These are phyloP conservation scores for Ustilago tritici DNA, from an alignment of 1,284 basidiomycete species.

Conservation along the genomic window DNA sequence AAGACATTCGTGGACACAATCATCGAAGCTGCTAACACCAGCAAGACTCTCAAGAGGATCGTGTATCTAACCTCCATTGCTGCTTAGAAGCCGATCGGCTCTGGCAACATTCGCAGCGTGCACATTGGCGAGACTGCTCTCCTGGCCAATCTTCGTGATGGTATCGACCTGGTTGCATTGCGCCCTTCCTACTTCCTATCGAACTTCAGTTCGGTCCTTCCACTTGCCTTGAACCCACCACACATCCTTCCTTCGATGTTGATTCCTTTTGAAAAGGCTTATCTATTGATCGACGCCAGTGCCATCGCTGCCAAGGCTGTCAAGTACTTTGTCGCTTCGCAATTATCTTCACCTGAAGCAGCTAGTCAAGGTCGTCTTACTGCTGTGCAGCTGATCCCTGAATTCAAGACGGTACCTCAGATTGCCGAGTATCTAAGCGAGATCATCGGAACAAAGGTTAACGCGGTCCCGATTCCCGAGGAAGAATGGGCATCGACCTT, in stretches of 20 bases:
- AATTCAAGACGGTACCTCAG: slow-evolving; percentile 23
- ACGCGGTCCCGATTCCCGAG: slow-evolving; percentile 24
- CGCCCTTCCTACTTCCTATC: slow-evolving; percentile 21
- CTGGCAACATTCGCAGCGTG: slow-evolving; percentile 19
- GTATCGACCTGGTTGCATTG: slow-evolving; percentile 16
- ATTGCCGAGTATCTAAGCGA: slow-evolving; percentile 22
- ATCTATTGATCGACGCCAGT: slow-evolving; percentile 7
- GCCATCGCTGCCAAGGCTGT: slow-evolving; percentile 26
- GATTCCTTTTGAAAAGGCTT: slow-evolving; percentile 24
- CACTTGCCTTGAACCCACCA: slow-evolving; percentile 24
- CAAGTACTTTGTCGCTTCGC: slow-evolving; percentile 25
- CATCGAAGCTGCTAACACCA: slow-evolving; percentile 25
- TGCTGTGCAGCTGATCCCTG: slow-evolving; percentile 21
- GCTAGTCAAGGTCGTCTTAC: slow-evolving; percentile 15
- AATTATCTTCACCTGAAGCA: not conserved
- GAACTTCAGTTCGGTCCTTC: slow-evolving; percentile 22
- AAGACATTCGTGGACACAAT: slow-evolving; percentile 14
- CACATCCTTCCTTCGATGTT: slow-evolving; percentile 32
- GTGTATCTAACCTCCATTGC: slow-evolving; percentile 37
- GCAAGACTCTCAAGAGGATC: slow-evolving; percentile 20
- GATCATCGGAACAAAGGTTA: slow-evolving; percentile 15
- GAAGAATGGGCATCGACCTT: slow-evolving; percentile 25
- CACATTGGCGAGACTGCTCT: slow-evolving; percentile 23
- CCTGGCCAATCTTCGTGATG: slow-evolving; percentile 18
- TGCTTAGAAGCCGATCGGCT: slow-evolving; percentile 16